Evolutionary conservation across 805 yeast genomes (phyloP).

Genomic region (Myxozyma nipponensis): DNA sequence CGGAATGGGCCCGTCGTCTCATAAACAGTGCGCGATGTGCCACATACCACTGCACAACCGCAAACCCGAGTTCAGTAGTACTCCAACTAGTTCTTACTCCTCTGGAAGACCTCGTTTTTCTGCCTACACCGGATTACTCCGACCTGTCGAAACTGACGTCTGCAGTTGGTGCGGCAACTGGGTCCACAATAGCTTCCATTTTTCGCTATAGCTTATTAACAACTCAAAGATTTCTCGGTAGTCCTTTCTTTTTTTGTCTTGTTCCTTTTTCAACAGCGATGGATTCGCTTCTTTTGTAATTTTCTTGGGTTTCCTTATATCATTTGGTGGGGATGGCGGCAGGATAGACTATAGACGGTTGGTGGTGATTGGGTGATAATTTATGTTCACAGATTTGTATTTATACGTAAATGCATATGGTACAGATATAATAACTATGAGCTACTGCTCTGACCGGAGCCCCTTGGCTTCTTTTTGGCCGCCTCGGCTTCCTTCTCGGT

Average conservation of each 20-base stretch:
- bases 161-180: background rate
- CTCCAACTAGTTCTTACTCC: background rate
- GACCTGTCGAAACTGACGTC: background rate
- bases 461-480: slow-evolving; percentile 55
- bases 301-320: too few relatives aligned
- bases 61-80: background rate
- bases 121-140: background rate
- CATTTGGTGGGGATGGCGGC: too few relatives aligned
- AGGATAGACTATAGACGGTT: too few relatives aligned
- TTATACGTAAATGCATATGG: background rate
- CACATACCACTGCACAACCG: background rate
- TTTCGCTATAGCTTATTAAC: too few relatives aligned
- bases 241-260: too few relatives aligned
- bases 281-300: too few relatives aligned
- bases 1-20: background rate
- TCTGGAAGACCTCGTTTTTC: background rate
- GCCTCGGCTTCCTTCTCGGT: slow-evolving; percentile 81
- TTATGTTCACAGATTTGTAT: too few relatives aligned
- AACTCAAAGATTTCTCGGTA: too few relatives aligned
- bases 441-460: slow-evolving; percentile 4
- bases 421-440: background rate
- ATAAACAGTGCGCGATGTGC: background rate
- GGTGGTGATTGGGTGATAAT: too few relatives aligned
- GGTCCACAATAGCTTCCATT: background rate
- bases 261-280: too few relatives aligned